Conservation (phyloP, 306 rosid genomes). For the Leucaena leucocephala region DNA sequence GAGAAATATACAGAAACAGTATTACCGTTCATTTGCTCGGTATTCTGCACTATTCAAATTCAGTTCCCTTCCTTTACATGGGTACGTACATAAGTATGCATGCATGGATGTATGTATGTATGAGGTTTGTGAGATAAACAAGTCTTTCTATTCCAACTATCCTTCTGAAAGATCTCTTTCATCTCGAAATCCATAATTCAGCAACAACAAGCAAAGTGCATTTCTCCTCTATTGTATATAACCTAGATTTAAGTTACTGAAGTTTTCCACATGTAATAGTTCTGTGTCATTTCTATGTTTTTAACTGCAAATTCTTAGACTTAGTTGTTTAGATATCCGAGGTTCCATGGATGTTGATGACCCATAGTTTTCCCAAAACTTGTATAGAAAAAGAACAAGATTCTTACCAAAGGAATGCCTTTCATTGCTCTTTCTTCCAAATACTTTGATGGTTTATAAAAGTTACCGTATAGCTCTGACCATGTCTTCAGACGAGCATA, state of each 20-base stretch:
- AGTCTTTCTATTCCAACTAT: not conserved
- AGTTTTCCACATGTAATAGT: not conserved
- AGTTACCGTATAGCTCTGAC: slow-evolving; percentile 73
- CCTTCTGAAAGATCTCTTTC: not conserved
- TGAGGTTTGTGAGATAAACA: not conserved
- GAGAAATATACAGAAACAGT: too few species aligned
- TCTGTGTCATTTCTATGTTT: not conserved
- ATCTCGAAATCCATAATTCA: not conserved
- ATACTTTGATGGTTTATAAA: slow-evolving; percentile 82
- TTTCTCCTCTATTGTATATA: not conserved
- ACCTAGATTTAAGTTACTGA: not conserved
- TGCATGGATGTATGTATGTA: not conserved
- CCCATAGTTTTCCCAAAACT: not conserved
- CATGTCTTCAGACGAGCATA: slow-evolving; percentile 82
- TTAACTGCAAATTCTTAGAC: not conserved
- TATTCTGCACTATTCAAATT: too few species aligned
- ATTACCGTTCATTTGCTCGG: too few species aligned
- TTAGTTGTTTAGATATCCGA: not conserved
- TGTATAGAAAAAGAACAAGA: slow-evolving; percentile 10
- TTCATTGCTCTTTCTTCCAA: slow-evolving; percentile 86
- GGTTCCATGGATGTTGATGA: not conserved
- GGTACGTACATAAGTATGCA: too few species aligned
- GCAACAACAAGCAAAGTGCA: not conserved
- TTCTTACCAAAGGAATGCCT: slow-evolving; percentile 85
- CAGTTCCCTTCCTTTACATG: too few species aligned